Evolutionary conservation across 129 eudicot genomes (phyloP).

Genomic region (Solidago caesia): DNA sequence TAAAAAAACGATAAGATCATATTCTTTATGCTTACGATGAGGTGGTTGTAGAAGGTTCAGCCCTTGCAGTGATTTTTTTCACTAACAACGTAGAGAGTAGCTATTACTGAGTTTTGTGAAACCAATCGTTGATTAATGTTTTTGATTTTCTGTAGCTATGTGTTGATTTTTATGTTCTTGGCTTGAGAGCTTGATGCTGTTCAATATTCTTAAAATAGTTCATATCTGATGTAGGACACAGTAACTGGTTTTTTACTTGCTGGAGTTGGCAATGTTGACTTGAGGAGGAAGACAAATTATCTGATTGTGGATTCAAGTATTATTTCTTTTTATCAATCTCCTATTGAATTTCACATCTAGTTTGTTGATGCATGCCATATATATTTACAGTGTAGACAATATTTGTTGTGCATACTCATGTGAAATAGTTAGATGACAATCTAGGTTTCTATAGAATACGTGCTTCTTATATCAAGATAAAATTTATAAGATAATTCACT

Average conservation of each 20-base stretch:
- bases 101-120: too few relatives aligned
- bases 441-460: conserved; percentile 6
- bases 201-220: neutral
- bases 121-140: too few relatives aligned
- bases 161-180: neutral
- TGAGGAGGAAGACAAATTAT: conserved; percentile 96
- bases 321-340: conserved; percentile 16
- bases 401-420: conserved; percentile 2
- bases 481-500: neutral
- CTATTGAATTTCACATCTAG: neutral
- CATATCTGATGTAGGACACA: conserved; percentile 64
- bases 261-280: conserved; percentile 97
- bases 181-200: neutral
- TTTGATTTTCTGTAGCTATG: neutral
- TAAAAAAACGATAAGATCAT: too few relatives aligned
- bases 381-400: neutral
- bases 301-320: conserved; percentile 94
- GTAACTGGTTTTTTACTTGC: conserved; percentile 90
- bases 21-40: too few relatives aligned
- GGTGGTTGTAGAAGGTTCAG: too few relatives aligned
- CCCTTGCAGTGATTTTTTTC: too few relatives aligned
- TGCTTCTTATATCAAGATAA: conserved; percentile 13
- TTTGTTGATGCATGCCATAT: neutral
- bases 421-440: neutral
- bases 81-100: too few relatives aligned